Evolutionary conservation across 1,284 basidiomycete species (phyloP), one percentile per base, ranked within the genome.

Genomic region (Pulveroboletus ridleyi): DNA sequence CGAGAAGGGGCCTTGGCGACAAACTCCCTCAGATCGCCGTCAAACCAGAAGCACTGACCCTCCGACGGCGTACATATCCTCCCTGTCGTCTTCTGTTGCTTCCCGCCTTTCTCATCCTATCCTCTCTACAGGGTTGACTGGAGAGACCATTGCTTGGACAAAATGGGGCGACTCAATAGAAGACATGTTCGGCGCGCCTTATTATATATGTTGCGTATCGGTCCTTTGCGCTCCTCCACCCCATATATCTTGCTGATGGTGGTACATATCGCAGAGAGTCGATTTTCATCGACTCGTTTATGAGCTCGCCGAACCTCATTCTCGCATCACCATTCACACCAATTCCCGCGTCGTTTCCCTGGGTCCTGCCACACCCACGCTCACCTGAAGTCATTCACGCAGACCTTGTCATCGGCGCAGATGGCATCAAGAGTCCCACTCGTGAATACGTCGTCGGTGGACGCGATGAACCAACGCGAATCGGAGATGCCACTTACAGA

Each of bases 371-470:
- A 56, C 57, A 50, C 74, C 77, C 14, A 72, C 74, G 29, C 72
- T 85, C 22, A 82, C 78, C 11, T 8, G 79, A 83, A 66, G 71
- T 80, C 20, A 67, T 86, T 49, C 67, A 67, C 9, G 79, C 80
- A 7, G 83, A 88, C 66, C 64, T 88, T 18, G 73, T 86, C 61
- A 75, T 88, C 17, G 86, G 85, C 20, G 84, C 85, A 3, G 86
- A 88, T 66, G 86, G 86, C 6, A 75, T 88, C 42, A 82, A 84
- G 70, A 83, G 81, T 63, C 69, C 76, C 20, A 74, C 83, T 2
- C 78, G 85, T 1, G 72, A 80, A 63, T 74, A 79, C 22, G 80
- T 86, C 33, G 78, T 82, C 13, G 82, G 84, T 1, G 70, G 71
- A 1, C 72, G 74, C 0, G 79, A 82, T 63, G 69, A 72, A 17